Base-by-base conservation (phyloP, 2,329 filamentous ascomycete species). In the Aureobasidium sp. region DNA sequence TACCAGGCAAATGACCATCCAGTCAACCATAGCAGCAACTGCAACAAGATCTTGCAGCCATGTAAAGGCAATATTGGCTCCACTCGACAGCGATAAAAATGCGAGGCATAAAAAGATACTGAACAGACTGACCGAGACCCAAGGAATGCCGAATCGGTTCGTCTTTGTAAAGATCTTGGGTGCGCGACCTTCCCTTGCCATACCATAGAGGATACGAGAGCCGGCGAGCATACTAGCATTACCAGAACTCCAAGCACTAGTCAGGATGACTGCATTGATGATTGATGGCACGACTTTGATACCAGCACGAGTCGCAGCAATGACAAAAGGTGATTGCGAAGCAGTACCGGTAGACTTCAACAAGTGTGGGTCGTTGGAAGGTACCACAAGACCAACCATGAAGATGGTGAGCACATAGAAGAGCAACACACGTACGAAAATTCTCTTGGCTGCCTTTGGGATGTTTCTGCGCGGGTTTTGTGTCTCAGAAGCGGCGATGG, bases 191-290 rank as follows among this genome's bases (percentile, higher is more conserved):
- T 82, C 85, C 9, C 86, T 78, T 15, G 66, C 66, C 62, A 67
- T 62, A 6, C 63, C 65, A 42, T 64, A 67, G 15, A 67, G 42
- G 9, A 66, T 64, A 4, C 66, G 63, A 31, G 57, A 62, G 7
- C 63, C 65, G 3, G 66, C 60, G 14, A 67, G 61, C 63, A 67
- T 63, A 39, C 63, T 64, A 0, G 79, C 77, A 68, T 84, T 84
- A 50, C 79, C 82, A 14, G 81, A 80, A 0, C 79, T 82, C 74
- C 80, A 81, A 1, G 85, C 86, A 6, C 84, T 87, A 17, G 86
- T 85, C 57, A 89, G 76, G 67, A 89, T 82, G 22, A 82, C 84
- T 37, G 80, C 85, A 69, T 90, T 89, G 75, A 89, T 85, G 66
- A 88, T 79, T 64, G 83, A 82, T 66, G 85, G 82, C 2, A 89